Conservation (phyloP, 1,284 basidiomycete genomes). For the Pyrrhoderma lamaoense region DNA sequence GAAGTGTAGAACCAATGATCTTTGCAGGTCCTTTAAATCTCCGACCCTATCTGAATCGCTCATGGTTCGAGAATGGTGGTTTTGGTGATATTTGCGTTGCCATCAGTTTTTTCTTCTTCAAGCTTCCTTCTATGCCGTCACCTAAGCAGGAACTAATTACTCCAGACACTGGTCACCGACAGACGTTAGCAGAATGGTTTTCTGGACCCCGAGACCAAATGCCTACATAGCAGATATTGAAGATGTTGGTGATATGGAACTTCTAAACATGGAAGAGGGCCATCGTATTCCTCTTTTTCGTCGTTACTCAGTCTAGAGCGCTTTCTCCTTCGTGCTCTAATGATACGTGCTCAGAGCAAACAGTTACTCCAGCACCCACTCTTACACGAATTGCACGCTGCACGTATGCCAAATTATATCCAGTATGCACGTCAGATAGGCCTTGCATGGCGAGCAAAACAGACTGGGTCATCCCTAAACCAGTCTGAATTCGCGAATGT, state of each 20-base stretch:
- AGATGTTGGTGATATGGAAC: not conserved
- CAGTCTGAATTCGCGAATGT: no score
- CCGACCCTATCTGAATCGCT: constrained; percentile 41
- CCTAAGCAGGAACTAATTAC: constrained; percentile 20
- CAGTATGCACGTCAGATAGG: constrained; percentile 24
- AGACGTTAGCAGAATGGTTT: constrained; percentile 1
- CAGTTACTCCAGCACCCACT: constrained; percentile 37
- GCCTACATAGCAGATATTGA: not conserved
- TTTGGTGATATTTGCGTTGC: constrained; percentile 35
- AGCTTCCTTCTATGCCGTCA: constrained; percentile 46
- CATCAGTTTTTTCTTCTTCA: constrained; percentile 38
- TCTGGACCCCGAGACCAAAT: not conserved
- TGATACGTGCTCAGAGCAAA: constrained; percentile 33
- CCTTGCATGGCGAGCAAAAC: constrained; percentile 23
- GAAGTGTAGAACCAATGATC: constrained; percentile 44
- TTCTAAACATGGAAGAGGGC: no score
- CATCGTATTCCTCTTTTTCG: constrained; percentile 26
- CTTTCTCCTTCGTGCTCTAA: constrained; percentile 38
- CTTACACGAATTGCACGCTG: constrained; percentile 38
- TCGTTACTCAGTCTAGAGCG: constrained; percentile 37
- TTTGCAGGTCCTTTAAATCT: constrained; percentile 45
- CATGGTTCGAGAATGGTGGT: constrained; percentile 43
- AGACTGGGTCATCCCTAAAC: constrained; percentile 9
- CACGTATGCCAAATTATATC: constrained; percentile 25
- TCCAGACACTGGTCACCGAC: not conserved